These are phyloP conservation scores for Sideroxylon spinosum DNA, from an alignment of 179 eudicot species.

Conservation along the genomic window DNA sequence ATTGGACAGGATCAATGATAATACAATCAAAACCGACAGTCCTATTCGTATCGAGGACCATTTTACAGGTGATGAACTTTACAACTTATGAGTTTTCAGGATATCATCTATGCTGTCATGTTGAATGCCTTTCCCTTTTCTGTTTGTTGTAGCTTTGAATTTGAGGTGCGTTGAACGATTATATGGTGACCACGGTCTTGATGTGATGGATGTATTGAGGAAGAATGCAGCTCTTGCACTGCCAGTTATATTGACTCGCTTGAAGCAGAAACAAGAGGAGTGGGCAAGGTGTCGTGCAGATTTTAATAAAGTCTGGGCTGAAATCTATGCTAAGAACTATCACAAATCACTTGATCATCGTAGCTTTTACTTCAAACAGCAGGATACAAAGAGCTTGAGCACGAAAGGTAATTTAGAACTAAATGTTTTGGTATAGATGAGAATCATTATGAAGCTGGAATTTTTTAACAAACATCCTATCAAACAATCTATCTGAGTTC, in stretches of 20 bases:
- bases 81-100: constrained; percentile 11
- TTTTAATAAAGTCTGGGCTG: constrained; percentile 86
- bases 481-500: too few species aligned
- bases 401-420: constrained; percentile 54
- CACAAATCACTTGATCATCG: constrained; percentile 89
- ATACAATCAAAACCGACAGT: constrained; percentile 34
- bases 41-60: constrained; percentile 59
- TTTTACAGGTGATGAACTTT: constrained; percentile 47
- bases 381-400: constrained; percentile 83
- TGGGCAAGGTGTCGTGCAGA: constrained; percentile 86
- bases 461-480: not conserved
- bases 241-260: constrained; percentile 78
- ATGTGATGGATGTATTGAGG: constrained; percentile 66
- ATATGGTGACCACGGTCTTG: constrained; percentile 82
- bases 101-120: not conserved
- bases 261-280: constrained; percentile 90
- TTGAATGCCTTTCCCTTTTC: constrained; percentile 17
- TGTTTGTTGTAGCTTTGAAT: constrained; percentile 51
- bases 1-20: constrained; percentile 49
- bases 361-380: constrained; percentile 96
- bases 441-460: not conserved
- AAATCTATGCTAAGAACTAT: constrained; percentile 77
- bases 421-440: not conserved
- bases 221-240: constrained; percentile 68
- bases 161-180: constrained; percentile 79